A percentile compares a stretch with the other conserved stretches of the same genome.
phyloP scores from a whole-genome alignment of 2,329 filamentous ascomycete genomes.

The Camptophora hylomeconis region DNA sequence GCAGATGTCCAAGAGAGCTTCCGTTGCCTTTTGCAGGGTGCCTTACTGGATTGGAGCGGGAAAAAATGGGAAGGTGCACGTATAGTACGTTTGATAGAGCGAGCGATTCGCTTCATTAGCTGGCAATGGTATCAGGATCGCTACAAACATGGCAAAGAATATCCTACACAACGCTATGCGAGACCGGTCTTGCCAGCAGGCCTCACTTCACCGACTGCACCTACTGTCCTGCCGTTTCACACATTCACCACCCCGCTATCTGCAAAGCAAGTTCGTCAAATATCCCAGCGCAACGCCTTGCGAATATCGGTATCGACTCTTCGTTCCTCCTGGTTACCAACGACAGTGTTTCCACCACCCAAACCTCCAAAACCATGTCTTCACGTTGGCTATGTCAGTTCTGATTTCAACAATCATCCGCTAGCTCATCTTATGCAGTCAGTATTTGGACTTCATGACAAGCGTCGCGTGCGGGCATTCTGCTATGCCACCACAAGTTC shows the following conservation, averaged over 20 bases:
- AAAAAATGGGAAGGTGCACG: constrained; percentile 80
- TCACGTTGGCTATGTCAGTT: constrained; percentile 93
- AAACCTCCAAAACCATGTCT: constrained; percentile 66
- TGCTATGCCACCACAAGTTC: constrained; percentile 93
- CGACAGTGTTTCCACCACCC: constrained; percentile 72
- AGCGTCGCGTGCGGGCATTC: constrained; percentile 61
- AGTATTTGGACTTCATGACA: constrained; percentile 83
- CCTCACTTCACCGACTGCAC: constrained; percentile 70
- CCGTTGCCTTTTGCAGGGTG: constrained; percentile 17
- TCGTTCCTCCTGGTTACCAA: constrained; percentile 72
- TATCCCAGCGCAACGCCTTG: constrained; percentile 87
- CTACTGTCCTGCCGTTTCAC: constrained; percentile 91
- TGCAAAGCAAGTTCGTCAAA: constrained; percentile 80
- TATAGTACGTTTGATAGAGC: constrained; percentile 70
- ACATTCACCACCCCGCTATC: constrained; percentile 93
- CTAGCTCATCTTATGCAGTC: constrained; percentile 97
- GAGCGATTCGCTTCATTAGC: constrained; percentile 61
- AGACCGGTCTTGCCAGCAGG: constrained; percentile 60
- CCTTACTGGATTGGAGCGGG: constrained; percentile 50
- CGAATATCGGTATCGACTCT: constrained; percentile 87
- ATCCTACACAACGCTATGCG: constrained; percentile 47
- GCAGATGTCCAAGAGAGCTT: constrained; percentile 14
- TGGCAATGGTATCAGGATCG: constrained; percentile 83
- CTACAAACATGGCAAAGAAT: constrained; percentile 49
- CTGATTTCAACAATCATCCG: constrained; percentile 97